Evolutionary conservation across 2,329 filamentous ascomycete genomes (phyloP).

Genomic region (Niveomyces coronatus): DNA sequence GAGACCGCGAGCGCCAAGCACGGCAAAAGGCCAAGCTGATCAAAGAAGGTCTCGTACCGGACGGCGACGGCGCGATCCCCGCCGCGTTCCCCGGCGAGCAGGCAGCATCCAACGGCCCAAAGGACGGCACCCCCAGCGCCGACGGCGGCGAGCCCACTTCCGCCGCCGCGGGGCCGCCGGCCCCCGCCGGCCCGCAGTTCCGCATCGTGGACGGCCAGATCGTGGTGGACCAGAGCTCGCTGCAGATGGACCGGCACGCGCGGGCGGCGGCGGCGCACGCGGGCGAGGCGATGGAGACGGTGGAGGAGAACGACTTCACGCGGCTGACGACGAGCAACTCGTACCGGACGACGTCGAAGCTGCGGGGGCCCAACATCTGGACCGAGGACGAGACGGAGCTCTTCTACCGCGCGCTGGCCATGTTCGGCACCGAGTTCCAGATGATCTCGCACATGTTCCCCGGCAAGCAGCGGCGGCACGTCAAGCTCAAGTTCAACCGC

Average conservation of each 20-base stretch:
- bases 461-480: slow-evolving; percentile 57
- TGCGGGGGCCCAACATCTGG: slow-evolving; percentile 58
- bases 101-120: slow-evolving; percentile 8
- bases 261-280: slow-evolving; percentile 40
- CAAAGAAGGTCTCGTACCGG: slow-evolving; percentile 17
- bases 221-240: slow-evolving; percentile 57
- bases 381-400: slow-evolving; percentile 58
- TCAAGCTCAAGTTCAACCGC: slow-evolving; percentile 75
- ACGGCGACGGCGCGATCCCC: slow-evolving; percentile 15
- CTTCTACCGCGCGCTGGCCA: slow-evolving; percentile 65
- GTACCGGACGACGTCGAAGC: slow-evolving; percentile 51
- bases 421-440: slow-evolving; percentile 76
- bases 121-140: slow-evolving; percentile 11
- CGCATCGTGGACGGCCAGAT: slow-evolving; percentile 63
- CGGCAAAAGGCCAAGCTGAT: slow-evolving; percentile 21
- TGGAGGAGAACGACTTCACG: slow-evolving; percentile 73
- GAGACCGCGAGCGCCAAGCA: slow-evolving; percentile 49
- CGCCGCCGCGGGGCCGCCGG: slow-evolving; percentile 17
- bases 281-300: slow-evolving; percentile 46
- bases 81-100: slow-evolving; percentile 6
- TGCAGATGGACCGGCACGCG: slow-evolving; percentile 59
- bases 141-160: slow-evolving; percentile 13
- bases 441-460: slow-evolving; percentile 71
- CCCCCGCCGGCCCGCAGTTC: slow-evolving; percentile 40
- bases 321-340: slow-evolving; percentile 58